Evolutionary conservation across 1,284 basidiomycete species (phyloP), one percentile per base, ranked within the genome.

Genomic region (Cryptococcus sp.): DNA sequence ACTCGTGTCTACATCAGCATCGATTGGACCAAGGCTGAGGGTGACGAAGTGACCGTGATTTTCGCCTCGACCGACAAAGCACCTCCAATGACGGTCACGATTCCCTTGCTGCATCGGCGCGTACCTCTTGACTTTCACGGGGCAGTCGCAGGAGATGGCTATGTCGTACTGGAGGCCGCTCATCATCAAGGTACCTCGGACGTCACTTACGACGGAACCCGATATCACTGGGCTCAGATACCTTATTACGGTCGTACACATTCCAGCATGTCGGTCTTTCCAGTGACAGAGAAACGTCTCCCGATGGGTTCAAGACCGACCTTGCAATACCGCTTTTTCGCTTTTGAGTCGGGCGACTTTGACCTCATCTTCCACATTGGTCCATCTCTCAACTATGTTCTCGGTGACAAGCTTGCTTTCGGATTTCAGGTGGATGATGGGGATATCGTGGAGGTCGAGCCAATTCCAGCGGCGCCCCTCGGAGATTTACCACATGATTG

Each of bases 311-410:
- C 76, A 9, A 85, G 85, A 1, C 85, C 85, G 2, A 78, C 78
- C 25, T 61, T 85, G 18, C 36, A 49, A 81, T 86, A 86, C 67
- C 83, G 85, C 66, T 85, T 86, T 68, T 82, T 76, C 69, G 81
- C 77, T 43, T 9, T 34, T 16, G 32, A 34, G 10, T 34, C 32
- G 32, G 16, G 9, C 10, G 32, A 9, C 9, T 9, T 9, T 34
- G 16, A 34, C 37, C 81, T 78, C 37, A 65, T 78, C 36, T 74
- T 80, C 7, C 75, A 77, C 46, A 76, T 84, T 18, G 79, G 82
- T 0, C 83, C 84, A 0, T 79, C 82, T 0, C 69, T 83, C 49
- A 86, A 86, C 63, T 77, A 78, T 7, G 73, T 80, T 36, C 53
- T 59, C 23, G 76, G 80, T 49, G 74, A 79, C 2, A 81, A 81